Evolutionary conservation across 768 basidiomycete genomes (phyloP).

Genomic region (Suillus decipiens): DNA sequence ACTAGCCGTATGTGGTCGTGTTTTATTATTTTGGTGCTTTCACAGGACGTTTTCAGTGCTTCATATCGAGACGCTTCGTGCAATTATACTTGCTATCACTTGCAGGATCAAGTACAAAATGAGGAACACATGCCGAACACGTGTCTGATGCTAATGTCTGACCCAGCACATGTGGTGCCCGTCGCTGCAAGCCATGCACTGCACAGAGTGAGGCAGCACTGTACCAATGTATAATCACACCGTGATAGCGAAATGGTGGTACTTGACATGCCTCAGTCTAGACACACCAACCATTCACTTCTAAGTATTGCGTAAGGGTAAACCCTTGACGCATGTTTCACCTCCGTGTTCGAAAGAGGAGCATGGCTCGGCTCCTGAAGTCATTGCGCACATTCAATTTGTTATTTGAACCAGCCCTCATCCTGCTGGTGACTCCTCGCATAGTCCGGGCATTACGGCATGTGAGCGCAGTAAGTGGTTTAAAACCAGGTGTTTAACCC

Average conservation of each 20-base stretch:
- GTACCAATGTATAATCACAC: conserved; percentile 20
- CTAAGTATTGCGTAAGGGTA: conserved; percentile 20
- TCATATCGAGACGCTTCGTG: conserved; percentile 32
- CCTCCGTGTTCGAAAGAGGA: conserved; percentile 23
- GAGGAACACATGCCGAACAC: conserved; percentile 27
- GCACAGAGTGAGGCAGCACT: conserved; percentile 15
- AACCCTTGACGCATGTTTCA: conserved; percentile 30
- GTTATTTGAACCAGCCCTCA: conserved; percentile 30
- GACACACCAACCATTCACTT: conserved; percentile 15
- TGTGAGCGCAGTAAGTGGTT: conserved; percentile 42
- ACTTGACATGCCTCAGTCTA: conserved; percentile 9
- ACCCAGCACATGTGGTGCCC: background rate
- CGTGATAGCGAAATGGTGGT: conserved; percentile 15
- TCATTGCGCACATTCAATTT: conserved; percentile 26
- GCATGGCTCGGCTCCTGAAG: conserved; percentile 29
- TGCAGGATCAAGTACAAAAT: conserved; percentile 19
- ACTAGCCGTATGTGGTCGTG: conserved; percentile 32
- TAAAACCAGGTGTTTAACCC: conserved; percentile 38
- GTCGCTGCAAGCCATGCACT: conserved; percentile 15
- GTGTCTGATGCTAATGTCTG: conserved; percentile 18
- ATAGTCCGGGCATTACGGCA: conserved; percentile 39
- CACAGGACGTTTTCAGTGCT: conserved; percentile 30
- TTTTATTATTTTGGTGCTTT: conserved; percentile 23
- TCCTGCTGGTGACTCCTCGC: conserved; percentile 33
- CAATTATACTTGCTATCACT: conserved; percentile 25